These are phyloP conservation scores for Phytophthora litchii DNA, from an alignment of 352 stramenopile species.

Conservation along the genomic window DNA sequence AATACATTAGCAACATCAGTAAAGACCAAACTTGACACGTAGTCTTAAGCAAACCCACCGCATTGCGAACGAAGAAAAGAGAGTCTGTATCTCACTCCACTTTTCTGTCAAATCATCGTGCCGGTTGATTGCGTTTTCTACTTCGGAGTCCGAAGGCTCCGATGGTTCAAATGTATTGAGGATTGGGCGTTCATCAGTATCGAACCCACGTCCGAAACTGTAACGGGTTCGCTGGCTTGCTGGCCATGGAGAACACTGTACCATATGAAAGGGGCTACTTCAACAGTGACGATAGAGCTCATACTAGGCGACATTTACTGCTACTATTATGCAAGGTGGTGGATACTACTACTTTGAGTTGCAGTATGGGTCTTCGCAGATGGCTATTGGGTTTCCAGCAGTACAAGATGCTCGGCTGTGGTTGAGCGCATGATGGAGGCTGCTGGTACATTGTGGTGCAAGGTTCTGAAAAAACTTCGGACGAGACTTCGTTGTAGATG, in stretches of 20 bases:
- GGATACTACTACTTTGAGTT: constrained; percentile 74
- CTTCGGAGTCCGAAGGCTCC: constrained; percentile 35
- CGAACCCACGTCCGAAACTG: constrained; percentile 20
- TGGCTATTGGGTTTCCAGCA: constrained; percentile 57
- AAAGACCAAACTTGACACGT: not conserved
- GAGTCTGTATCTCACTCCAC: constrained; percentile 58
- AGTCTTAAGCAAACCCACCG: constrained; percentile 29
- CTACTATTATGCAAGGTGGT: constrained; percentile 41
- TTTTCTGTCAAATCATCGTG: constrained; percentile 66
- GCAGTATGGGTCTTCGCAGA: constrained; percentile 42
- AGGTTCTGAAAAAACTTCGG: not conserved
- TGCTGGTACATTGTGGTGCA: constrained; percentile 31
- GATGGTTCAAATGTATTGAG: constrained; percentile 19
- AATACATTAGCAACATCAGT: constrained; percentile 1
- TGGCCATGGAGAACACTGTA: no score
- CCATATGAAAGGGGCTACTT: no score
- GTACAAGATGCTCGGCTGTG: constrained; percentile 53
- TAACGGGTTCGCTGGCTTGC: constrained; percentile 35
- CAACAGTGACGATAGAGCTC: no score
- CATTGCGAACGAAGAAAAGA: constrained; percentile 60
- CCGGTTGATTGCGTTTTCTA: constrained; percentile 26
- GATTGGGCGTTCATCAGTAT: constrained; percentile 4
- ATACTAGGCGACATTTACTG: constrained; percentile 47
- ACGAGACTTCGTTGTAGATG: constrained; percentile 36
- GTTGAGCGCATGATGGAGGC: constrained; percentile 73